Conservation (phyloP, 306 rosid genomes). For the Gastrolobium villosum region DNA sequence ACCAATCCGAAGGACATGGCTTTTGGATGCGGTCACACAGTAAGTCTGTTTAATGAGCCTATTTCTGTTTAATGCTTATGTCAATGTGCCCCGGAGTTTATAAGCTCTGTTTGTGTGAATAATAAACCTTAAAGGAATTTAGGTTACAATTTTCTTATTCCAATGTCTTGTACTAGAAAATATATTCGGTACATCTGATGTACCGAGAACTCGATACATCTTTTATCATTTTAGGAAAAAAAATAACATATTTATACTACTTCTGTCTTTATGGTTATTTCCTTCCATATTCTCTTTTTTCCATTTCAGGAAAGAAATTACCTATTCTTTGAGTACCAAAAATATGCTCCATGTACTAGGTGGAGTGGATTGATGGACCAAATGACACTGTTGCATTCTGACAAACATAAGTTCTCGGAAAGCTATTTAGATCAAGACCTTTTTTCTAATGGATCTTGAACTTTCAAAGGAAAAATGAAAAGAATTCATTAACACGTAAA, state of each 20-base stretch:
- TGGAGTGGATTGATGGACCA: not conserved
- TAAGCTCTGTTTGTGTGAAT: conserved; percentile 11
- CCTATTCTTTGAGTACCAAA: too few species aligned
- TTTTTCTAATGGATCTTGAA: not conserved
- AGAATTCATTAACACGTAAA: not conserved
- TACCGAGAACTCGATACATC: too few species aligned
- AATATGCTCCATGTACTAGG: not conserved
- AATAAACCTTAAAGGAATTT: not conserved
- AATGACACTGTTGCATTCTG: not conserved
- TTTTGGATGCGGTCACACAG: conserved; percentile 96
- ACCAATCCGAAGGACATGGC: conserved; percentile 97
- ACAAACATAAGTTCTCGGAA: not conserved
- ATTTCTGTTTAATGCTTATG: conserved; percentile 14
- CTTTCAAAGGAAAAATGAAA: conserved; percentile 16
- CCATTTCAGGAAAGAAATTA: too few species aligned
- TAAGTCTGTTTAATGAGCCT: conserved; percentile 54
- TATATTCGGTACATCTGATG: too few species aligned
- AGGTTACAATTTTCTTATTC: not conserved
- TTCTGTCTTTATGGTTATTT: too few species aligned
- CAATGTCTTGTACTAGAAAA: not conserved
- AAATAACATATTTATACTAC: too few species aligned
- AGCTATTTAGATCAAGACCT: not conserved
- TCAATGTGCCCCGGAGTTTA: conserved; percentile 8
- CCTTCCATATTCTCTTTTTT: too few species aligned
- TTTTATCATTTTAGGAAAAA: too few species aligned